Conservation (phyloP, 106 monocot genomes). For the Acorus calamus region DNA sequence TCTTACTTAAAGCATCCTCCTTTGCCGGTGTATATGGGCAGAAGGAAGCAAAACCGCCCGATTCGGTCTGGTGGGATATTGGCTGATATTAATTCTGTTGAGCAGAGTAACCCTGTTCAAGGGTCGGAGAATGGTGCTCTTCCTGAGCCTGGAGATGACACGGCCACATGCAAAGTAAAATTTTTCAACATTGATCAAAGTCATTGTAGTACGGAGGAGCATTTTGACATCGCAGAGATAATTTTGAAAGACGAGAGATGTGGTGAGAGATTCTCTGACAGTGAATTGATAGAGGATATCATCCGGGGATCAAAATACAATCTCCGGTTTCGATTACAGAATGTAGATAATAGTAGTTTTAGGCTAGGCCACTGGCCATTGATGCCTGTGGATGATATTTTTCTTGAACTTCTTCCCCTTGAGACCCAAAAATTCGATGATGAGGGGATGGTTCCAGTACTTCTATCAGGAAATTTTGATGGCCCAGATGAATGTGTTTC, state of each 20-base stretch:
- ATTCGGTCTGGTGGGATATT: constrained; percentile 37
- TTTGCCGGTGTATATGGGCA: constrained; percentile 27
- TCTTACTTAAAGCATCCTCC: background rate
- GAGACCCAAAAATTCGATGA: constrained; percentile 16
- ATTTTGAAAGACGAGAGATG: constrained; percentile 42
- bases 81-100: constrained; percentile 1
- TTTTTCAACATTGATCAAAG: constrained; percentile 47
- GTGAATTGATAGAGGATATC: constrained; percentile 23
- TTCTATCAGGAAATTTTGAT: constrained; percentile 74
- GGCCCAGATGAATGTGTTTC: constrained; percentile 80
- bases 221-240: constrained; percentile 76
- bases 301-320: constrained; percentile 13
- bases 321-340: constrained; percentile 47
- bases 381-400: constrained; percentile 38
- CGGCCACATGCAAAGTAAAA: background rate
- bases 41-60: constrained; percentile 71
- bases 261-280: constrained; percentile 22
- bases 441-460: constrained; percentile 4
- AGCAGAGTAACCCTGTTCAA: background rate
- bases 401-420: constrained; percentile 38
- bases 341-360: constrained; percentile 42
- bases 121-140: constrained; percentile 4
- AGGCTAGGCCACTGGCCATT: constrained; percentile 75
- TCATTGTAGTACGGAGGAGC: constrained; percentile 30
- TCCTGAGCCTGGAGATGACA: constrained; percentile 3